These are phyloP conservation scores for Chlorella ohadii DNA, from an alignment of 139 green algal species.

Conservation along the genomic window DNA sequence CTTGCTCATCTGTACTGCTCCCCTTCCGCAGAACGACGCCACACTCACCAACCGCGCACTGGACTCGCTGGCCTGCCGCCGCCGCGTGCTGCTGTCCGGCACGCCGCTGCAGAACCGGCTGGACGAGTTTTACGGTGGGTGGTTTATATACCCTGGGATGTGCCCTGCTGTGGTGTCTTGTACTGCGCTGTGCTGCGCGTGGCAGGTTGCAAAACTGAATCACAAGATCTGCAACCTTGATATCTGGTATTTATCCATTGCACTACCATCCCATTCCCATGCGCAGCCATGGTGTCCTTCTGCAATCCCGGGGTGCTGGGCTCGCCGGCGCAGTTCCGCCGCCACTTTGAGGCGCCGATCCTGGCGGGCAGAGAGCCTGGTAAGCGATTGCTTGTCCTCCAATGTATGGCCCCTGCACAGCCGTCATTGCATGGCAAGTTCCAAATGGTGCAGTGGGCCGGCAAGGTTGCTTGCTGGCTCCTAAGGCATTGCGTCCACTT, in stretches of 20 bases:
- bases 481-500: too few relatives aligned
- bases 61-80: slow-evolving; percentile 79
- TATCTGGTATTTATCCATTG: too few relatives aligned
- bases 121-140: slow-evolving; percentile 75
- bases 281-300: slow-evolving; percentile 95
- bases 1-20: too few relatives aligned
- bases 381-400: neutral
- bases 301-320: slow-evolving; percentile 96
- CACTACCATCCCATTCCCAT: too few relatives aligned
- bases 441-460: too few relatives aligned
- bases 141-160: too few relatives aligned
- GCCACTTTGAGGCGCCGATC: slow-evolving; percentile 81
- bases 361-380: slow-evolving; percentile 88
- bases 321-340: slow-evolving; percentile 77
- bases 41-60: slow-evolving; percentile 93
- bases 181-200: too few relatives aligned
- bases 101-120: slow-evolving; percentile 98
- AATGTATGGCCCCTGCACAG: too few relatives aligned
- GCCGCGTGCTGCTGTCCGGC: slow-evolving; percentile 95
- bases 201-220: too few relatives aligned
- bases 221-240: too few relatives aligned
- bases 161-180: neutral
- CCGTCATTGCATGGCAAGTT: too few relatives aligned
- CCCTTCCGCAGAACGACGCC: slow-evolving; percentile 89
- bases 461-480: too few relatives aligned